Base-by-base conservation (phyloP, 2,329 filamentous ascomycete genomes). In the Polytolypa hystricis region DNA sequence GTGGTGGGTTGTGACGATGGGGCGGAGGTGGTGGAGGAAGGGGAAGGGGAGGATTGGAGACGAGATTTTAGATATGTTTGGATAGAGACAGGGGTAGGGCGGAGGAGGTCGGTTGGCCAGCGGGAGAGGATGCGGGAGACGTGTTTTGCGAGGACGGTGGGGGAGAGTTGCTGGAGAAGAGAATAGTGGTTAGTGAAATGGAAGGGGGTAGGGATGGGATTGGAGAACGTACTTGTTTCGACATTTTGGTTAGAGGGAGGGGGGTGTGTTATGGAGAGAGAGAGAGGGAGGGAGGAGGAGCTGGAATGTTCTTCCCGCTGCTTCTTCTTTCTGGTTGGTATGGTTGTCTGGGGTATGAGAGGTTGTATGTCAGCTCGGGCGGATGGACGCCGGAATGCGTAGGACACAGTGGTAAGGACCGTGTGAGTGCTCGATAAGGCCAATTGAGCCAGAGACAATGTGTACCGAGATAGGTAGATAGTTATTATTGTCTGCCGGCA, bases 41-140 rank as follows among this genome's bases (percentile, higher is more conserved):
- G 43, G 42, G 26, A 18, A 18, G 44, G 19, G 33, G 45, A 20
- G 12, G 47, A 47, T 19, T 44, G 38, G 12, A 63, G 45, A 30
- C 53, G 53, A 16, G 49, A 48, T 45, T 61, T 52, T 17, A 64
- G 55, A 43, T 61, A 64, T 33, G 48, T 51, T 43, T 65, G 63
- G 25, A 67, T 55, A 19, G 64, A 65, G 42, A 67, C 61, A 21
- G 60, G 55, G 42, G 60, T 51, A 11, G 64, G 64, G 18, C 64
- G 61, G 35, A 67, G 56, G 11, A 52, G 52, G 45, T 67, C 64
- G 16, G 49, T 41, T 19, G 64, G 64, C 64, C 64, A 67, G 47
- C 57, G 55, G 38, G 58, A 56, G 43, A 66, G 50, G 36, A 67
- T 52, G 37, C 60, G 57, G 9, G 54, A 46, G 42, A 66, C 54